Evolutionary conservation across 345 rosid genomes (phyloP), one percentile per base, ranked within the genome.

Genomic region (Brassica incana): DNA sequence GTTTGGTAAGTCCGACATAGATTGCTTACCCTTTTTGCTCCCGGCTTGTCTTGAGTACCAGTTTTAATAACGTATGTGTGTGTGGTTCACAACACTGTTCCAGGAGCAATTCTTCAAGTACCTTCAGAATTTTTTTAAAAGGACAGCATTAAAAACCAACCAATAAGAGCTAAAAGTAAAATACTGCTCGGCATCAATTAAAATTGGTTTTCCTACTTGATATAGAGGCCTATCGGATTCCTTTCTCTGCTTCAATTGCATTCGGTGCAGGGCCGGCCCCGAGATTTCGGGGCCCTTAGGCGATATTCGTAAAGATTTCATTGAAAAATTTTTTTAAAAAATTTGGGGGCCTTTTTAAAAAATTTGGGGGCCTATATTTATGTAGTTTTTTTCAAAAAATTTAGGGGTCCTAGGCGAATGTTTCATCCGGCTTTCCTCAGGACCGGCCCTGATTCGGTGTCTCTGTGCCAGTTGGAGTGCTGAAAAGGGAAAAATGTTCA

Each of bases 401-500:
- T 18, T 18, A 18, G 18, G 18, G 18, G 18, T 18, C 18, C 18
- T 18, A 18, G 18, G 18, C 18, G 18, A 18, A 18, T 18, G 18
- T 18, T 18, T 18, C 18, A 18, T 18, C 18, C 18, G 18, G 18
- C 18, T 18, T 18, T 18, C 18, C 18, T 18, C 18, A 18, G 18
- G 18, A 18, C 18, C 18, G 18, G 18, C 18, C 18, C 18, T 18
- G 18, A 18, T 18, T 18, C 18, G 18, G 18, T 18, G 18, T 93
- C 87, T 95, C 99, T 6, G 91, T 97, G 12, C 99, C 98, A 83
- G 98, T 95, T 9, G 98, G 99, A 36, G 98, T 93, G 84, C 99
- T 95, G 84, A 60, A 71, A 33, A 33, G 12, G 67, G 27, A 64
- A 23, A 38, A 36, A 48, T 15, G 3, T 30, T 30, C 33, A 30